Percentiles rank a stretch among this genome's conserved stretches.
Conservation (phyloP, 2,329 filamentous ascomycete species). For the Beauveria sp. region DNA sequence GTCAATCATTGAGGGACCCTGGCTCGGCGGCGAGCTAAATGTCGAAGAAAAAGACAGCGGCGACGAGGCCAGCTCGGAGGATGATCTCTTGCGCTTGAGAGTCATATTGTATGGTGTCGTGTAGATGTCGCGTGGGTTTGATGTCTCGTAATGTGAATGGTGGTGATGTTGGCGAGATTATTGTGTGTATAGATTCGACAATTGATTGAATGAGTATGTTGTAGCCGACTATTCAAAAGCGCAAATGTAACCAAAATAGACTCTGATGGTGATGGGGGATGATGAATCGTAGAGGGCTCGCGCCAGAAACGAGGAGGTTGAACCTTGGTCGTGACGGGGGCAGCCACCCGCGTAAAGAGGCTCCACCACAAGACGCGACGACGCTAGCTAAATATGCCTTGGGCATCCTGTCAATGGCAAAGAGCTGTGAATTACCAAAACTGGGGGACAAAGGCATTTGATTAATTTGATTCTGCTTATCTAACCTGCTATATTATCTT, state of each 20-base stretch:
- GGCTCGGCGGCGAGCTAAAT: slow-evolving; percentile 30
- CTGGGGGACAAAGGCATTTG: neutral
- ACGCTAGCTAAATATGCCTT: neutral
- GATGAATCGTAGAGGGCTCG: neutral
- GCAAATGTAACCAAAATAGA: neutral
- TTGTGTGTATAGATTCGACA: neutral
- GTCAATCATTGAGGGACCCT: slow-evolving; percentile 23
- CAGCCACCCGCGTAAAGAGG: slow-evolving; percentile 9
- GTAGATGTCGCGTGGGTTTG: neutral
- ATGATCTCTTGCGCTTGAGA: slow-evolving; percentile 58
- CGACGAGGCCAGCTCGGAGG: slow-evolving; percentile 45
- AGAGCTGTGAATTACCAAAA: neutral
- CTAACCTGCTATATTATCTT: no score
- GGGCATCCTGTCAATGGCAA: neutral
- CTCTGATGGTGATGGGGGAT: neutral
- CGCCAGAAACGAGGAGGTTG: neutral
- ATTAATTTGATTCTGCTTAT: neutral
- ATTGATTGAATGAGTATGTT: neutral
- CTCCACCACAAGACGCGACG: neutral
- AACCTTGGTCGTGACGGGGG: neutral
- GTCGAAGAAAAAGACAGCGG: slow-evolving; percentile 35
- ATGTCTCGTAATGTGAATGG: neutral
- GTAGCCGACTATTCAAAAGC: neutral
- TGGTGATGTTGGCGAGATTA: neutral
- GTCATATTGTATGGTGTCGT: slow-evolving; percentile 32